phyloP scores from a whole-genome alignment of 768 basidiomycete species.

The Trametes cubensis region DNA sequence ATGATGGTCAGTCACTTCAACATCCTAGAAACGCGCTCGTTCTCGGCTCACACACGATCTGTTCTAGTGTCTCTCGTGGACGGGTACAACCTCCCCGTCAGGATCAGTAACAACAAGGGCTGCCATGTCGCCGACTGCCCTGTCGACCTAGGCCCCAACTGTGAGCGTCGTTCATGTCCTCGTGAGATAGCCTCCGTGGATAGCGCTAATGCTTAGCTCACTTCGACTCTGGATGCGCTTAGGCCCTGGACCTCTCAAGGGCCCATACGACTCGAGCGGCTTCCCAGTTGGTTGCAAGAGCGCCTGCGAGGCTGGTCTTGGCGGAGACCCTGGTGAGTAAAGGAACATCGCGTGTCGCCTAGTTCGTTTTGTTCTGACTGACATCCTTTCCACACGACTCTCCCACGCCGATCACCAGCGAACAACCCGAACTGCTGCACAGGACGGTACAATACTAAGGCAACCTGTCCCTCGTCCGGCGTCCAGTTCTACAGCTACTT shows the following conservation, averaged over 20 bases:
- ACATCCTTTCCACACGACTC: neutral
- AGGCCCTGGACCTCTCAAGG: constrained; percentile 39
- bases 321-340: constrained; percentile 33
- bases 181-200: neutral
- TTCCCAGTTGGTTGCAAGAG: constrained; percentile 48
- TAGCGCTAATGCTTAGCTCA: neutral
- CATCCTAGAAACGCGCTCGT: neutral
- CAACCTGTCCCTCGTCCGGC: constrained; percentile 56
- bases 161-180: constrained; percentile 31
- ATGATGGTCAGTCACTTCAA: constrained; percentile 32
- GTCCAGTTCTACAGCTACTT: constrained; percentile 48
- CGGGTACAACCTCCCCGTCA: constrained; percentile 40
- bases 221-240: neutral
- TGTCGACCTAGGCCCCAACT: constrained; percentile 42
- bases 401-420: constrained; percentile 27
- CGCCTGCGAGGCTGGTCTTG: constrained; percentile 45
- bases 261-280: constrained; percentile 40
- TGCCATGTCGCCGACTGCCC: constrained; percentile 41
- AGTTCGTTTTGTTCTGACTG: no score
- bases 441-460: constrained; percentile 52
- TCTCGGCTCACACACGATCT: neutral
- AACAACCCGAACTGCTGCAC: constrained; percentile 70
- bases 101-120: constrained; percentile 36
- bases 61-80: constrained; percentile 35
- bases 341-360: no score